Evolutionary conservation across 495 filamentous ascomycete species (phyloP).

Genomic region (Rostrohypoxylon terebratum): DNA sequence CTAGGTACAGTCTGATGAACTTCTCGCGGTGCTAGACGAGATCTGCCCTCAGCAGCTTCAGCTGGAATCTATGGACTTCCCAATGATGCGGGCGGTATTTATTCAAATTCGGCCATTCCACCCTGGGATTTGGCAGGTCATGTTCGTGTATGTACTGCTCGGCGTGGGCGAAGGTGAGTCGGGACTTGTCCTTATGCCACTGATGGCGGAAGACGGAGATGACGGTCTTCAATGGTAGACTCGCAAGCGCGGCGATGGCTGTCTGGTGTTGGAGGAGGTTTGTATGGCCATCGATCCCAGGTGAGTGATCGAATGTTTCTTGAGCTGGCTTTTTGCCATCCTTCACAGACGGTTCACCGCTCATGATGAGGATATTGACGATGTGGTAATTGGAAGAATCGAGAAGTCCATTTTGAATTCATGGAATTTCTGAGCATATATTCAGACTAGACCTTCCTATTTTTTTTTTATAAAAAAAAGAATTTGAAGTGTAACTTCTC

Average conservation of each 20-base stretch:
- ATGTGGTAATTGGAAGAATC: conserved; percentile 8
- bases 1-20: conserved; percentile 36
- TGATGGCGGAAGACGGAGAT: conserved; percentile 45
- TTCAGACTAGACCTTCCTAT: background rate
- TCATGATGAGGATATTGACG: conserved; percentile 26
- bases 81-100: conserved; percentile 31
- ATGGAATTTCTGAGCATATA: background rate
- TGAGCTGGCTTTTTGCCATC: conserved; percentile 33
- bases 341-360: conserved; percentile 27
- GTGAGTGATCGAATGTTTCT: background rate
- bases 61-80: conserved; percentile 29
- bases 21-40: conserved; percentile 43
- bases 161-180: conserved; percentile 45
- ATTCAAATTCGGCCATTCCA: conserved; percentile 33
- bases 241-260: conserved; percentile 40
- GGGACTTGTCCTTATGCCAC: conserved; percentile 46
- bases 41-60: conserved; percentile 25
- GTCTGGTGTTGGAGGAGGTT: conserved; percentile 36
- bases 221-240: conserved; percentile 43
- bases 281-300: conserved; percentile 14
- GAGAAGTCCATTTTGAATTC: background rate
- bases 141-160: conserved; percentile 42
- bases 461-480: background rate
- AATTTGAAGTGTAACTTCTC: background rate
- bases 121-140: conserved; percentile 10